A percentile compares a stretch with the other conserved stretches of the same genome.
phyloP scores from a whole-genome alignment of 768 basidiomycete genomes.

The Podaxis rugospora region DNA sequence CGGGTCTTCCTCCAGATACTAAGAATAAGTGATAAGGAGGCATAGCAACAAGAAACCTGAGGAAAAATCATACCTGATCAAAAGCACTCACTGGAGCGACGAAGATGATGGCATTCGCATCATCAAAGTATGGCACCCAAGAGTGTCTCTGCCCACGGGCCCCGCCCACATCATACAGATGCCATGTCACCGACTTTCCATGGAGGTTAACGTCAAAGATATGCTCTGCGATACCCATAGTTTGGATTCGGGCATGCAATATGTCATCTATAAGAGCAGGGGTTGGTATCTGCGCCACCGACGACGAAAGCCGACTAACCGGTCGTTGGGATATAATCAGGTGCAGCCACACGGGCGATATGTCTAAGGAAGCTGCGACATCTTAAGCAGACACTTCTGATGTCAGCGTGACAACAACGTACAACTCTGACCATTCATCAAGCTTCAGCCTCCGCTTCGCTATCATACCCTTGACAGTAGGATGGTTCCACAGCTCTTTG shows the following conservation, averaged over 20 bases:
- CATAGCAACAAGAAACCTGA: neutral
- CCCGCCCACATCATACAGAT: conserved; percentile 70
- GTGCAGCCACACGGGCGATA: conserved; percentile 65
- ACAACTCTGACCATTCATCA: conserved; percentile 91
- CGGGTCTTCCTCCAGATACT: conserved; percentile 88
- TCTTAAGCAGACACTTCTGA: conserved; percentile 7
- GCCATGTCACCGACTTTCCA: conserved; percentile 72
- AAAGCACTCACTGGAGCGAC: conserved; percentile 77
- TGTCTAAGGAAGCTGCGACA: conserved; percentile 64
- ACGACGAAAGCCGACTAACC: conserved; percentile 35
- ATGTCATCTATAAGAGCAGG: conserved; percentile 61
- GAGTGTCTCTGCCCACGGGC: conserved; percentile 69
- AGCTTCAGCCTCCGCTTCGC: conserved; percentile 65
- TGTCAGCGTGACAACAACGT: conserved; percentile 25
- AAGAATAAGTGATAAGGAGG: conserved; percentile 11
- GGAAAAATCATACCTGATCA: conserved; percentile 49
- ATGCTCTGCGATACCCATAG: conserved; percentile 85
- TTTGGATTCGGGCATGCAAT: conserved; percentile 85
- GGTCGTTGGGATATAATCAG: conserved; percentile 70
- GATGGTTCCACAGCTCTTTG: conserved; percentile 67
- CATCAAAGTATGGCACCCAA: conserved; percentile 77
- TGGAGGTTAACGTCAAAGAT: conserved; percentile 78
- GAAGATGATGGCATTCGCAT: conserved; percentile 78
- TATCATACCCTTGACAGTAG: conserved; percentile 65
- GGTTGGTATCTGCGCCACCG: conserved; percentile 25